Base-by-base conservation (phyloP, 768 basidiomycete genomes). In the Suillus bovinus region DNA sequence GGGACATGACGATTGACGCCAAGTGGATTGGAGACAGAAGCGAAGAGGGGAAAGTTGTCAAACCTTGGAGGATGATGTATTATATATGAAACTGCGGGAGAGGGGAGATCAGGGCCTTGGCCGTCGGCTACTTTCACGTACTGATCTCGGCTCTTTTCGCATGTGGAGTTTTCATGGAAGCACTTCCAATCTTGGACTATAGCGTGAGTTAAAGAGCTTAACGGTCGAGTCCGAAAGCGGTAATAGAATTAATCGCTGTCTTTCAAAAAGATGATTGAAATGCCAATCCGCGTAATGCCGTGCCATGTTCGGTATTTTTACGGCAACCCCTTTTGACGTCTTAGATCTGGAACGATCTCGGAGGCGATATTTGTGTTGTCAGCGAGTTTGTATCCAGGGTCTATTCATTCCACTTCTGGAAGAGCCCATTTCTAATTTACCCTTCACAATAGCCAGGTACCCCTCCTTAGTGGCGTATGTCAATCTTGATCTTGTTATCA, bases 51-150 rank as follows among this genome's bases (percentile, higher is more conserved):
- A 76, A 83, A 80, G 74, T 76, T 75, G 77, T 74, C 75, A 77
- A 71, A 67, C 61, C 68, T 66, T 71, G 70, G 71, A 73, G 79
- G 70, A 76, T 76, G 72, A 77, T 76, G 79, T 81, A 84, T 84
- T 85, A 84, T 86, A 86, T 83, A 84, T 79, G 75, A 76, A 71
- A 71, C 72, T 70, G 77, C 68, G 76, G 70, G 67, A 73, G 77
- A 69, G 73, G 70, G 78, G 76, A 76, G 76, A 79, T 77, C 77
- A 79, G 74, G 77, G 78, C 70, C 71, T 70, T 72, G 71, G 63
- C 73, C 71, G 76, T 76, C 79, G 77, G 77, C 70, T 74, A 76
- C 75, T 71, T 74, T 72, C 70, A 62, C 62, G 57, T 58, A 29
- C 57, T 62, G 55, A 38, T 39, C 38, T 56, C 55, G 55, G 55